phyloP scores from a whole-genome alignment of 1,284 basidiomycete species.

The Hortiboletus rubellus region DNA sequence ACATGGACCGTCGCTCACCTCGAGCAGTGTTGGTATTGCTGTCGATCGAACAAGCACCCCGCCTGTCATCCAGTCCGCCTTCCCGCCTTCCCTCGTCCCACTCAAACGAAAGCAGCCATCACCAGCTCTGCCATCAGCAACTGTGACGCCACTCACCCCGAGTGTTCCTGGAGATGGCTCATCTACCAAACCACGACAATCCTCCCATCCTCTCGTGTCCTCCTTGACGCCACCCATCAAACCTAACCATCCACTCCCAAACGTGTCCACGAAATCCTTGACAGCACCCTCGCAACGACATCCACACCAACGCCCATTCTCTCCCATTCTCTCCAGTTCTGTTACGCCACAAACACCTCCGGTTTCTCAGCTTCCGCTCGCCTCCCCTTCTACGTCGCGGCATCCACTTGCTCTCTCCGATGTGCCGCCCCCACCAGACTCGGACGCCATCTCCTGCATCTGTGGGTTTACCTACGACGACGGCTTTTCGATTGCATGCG shows the following conservation, averaged over 20 bases:
- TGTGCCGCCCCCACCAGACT: slow-evolving; percentile 34
- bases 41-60: slow-evolving; percentile 24
- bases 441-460: slow-evolving; percentile 65
- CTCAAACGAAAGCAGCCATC: slow-evolving; percentile 43
- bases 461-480: slow-evolving; percentile 79
- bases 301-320: slow-evolving; percentile 24
- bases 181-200: slow-evolving; percentile 18
- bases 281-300: slow-evolving; percentile 15
- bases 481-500: slow-evolving; percentile 92
- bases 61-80: slow-evolving; percentile 22
- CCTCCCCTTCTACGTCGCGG: slow-evolving; percentile 28
- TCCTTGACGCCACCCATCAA: slow-evolving; percentile 19
- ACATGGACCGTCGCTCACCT: slow-evolving; percentile 35
- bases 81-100: slow-evolving; percentile 39
- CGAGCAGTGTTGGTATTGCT: slow-evolving; percentile 26
- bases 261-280: slow-evolving; percentile 12
- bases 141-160: slow-evolving; percentile 11
- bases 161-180: slow-evolving; percentile 6
- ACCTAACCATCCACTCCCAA: slow-evolving; percentile 7
- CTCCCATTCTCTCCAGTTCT: slow-evolving; percentile 16
- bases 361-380: slow-evolving; percentile 11
- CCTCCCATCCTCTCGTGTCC: slow-evolving; percentile 19
- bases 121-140: slow-evolving; percentile 19
- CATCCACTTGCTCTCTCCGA: slow-evolving; percentile 17
- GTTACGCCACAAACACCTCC: slow-evolving; percentile 20